Percentiles rank a stretch among this genome's conserved stretches.
These are phyloP conservation scores for Macrotyloma uniflorum DNA, from an alignment of 306 rosid species.

Conservation along the genomic window DNA sequence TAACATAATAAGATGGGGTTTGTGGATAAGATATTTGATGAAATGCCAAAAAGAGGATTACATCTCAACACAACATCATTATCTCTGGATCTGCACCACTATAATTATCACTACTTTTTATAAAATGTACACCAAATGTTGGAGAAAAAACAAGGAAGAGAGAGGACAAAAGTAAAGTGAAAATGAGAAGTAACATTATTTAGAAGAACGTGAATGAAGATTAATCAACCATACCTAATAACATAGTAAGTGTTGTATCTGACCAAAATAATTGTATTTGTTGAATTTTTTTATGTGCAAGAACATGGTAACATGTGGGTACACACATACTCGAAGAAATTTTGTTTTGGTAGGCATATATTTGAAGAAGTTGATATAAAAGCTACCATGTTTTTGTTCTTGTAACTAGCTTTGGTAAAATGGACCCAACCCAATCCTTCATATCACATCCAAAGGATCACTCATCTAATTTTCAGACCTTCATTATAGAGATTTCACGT, in stretches of 20 bases:
- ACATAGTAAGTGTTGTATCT: no score
- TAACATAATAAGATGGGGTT: no score
- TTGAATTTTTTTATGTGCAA: not conserved
- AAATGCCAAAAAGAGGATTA: no score
- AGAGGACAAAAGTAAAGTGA: not conserved
- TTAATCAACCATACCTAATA: no score
- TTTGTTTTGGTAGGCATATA: not conserved
- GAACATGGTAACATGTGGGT: not conserved
- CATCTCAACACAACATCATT: not conserved
- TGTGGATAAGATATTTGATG: not conserved
- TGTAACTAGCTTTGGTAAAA: not conserved
- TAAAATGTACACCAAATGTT: no score
- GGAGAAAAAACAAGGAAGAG: not conserved
- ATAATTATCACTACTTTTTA: not conserved
- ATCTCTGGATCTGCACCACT: not conserved
- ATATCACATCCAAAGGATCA: conserved; percentile 17
- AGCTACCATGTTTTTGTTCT: not conserved
- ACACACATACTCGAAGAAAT: not conserved
- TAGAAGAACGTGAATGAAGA: no score
- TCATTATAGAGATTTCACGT: no score
- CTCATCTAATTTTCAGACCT: not conserved
- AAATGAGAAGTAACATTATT: no score
- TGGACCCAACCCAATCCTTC: conserved; percentile 3
- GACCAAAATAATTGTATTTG: not conserved
- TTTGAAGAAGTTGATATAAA: not conserved